A percentile compares a stretch with the other conserved stretches of the same genome.
These are phyloP conservation scores for Cryptosporidium sp. DNA, from an alignment of 169 alveolate species.

Conservation along the genomic window DNA sequence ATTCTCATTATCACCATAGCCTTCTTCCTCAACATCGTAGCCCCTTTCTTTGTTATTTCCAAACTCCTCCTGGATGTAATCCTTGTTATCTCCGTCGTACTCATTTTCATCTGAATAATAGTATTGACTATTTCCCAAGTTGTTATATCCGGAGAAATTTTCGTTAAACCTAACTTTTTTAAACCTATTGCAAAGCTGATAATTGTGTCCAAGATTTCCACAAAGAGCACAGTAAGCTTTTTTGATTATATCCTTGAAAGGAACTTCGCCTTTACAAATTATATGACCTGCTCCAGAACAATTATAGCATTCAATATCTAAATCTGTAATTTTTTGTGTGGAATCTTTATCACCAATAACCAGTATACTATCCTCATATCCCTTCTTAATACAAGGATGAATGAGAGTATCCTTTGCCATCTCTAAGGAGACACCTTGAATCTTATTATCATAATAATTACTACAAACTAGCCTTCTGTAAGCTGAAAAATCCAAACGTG, in stretches of 20 bases:
- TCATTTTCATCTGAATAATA: constrained; percentile 6
- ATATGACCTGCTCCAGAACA: constrained; percentile 42
- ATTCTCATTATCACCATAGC: neutral
- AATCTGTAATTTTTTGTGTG: neutral
- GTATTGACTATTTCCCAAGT: neutral
- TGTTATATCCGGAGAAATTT: neutral
- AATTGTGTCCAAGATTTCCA: constrained; percentile 30
- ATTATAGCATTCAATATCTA: constrained; percentile 23
- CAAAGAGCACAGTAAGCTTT: constrained; percentile 53
- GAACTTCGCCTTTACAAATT: constrained; percentile 15
- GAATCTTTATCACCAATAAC: constrained; percentile 9
- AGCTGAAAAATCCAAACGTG: neutral
- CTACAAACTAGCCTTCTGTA: constrained; percentile 22
- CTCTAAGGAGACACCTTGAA: neutral
- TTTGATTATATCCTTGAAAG: constrained; percentile 6
- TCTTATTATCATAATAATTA: neutral
- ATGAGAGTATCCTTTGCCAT: neutral
- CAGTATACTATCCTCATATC: constrained; percentile 30
- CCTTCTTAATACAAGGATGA: constrained; percentile 36
- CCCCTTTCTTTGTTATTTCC: too few relatives aligned
- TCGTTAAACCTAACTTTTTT: neutral
- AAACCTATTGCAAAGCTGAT: constrained; percentile 16
- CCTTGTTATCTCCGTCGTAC: neutral
- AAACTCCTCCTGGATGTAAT: too few relatives aligned
- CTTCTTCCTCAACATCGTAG: too few relatives aligned